A percentile compares a stretch with the other conserved stretches of the same genome.
phyloP scores from a whole-genome alignment of 1,139 yeast species.

The Yamadazyma dushanensis region DNA sequence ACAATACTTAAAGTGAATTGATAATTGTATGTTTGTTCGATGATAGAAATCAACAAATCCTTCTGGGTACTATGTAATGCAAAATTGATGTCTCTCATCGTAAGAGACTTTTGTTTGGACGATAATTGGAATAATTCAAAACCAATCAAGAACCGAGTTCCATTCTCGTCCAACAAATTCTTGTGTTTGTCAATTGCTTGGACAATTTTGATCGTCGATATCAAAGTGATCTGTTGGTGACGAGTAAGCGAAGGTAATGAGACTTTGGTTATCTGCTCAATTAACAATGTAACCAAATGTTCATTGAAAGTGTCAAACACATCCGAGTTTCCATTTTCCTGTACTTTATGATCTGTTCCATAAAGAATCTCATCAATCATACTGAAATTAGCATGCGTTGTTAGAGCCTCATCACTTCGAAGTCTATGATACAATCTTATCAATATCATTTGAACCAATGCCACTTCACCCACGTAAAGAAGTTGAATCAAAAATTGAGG shows the following conservation, averaged over 20 bases:
- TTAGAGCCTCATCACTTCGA: conserved; percentile 36
- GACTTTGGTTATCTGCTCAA: conserved; percentile 60
- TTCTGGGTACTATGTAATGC: conserved; percentile 83
- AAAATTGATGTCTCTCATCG: conserved; percentile 85
- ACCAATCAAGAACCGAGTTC: conserved; percentile 70
- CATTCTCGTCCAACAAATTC: conserved; percentile 67
- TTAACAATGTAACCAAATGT: conserved; percentile 49
- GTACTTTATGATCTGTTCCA: conserved; percentile 5
- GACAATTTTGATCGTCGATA: conserved; percentile 66
- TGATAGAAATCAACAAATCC: conserved; percentile 57
- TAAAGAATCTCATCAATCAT: conserved; percentile 20
- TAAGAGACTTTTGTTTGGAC: conserved; percentile 44
- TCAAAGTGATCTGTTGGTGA: conserved; percentile 85
- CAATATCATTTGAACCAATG: conserved; percentile 59
- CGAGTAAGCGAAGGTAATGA: conserved; percentile 82
- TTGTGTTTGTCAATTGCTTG: conserved; percentile 48
- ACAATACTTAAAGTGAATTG: conserved; percentile 62
- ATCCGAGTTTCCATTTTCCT: conserved; percentile 12
- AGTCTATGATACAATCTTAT: conserved; percentile 51
- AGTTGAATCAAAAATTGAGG: conserved; percentile 87
- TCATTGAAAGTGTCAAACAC: conserved; percentile 44
- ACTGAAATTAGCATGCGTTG: conserved; percentile 39
- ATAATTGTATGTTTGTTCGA: conserved; percentile 48
- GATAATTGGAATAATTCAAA: conserved; percentile 62
- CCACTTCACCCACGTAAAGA: conserved; percentile 60